A percentile compares a stretch with the other conserved stretches of the same genome.
Conservation (phyloP, 495 filamentous ascomycete genomes). For the Penicillium arizonense region DNA sequence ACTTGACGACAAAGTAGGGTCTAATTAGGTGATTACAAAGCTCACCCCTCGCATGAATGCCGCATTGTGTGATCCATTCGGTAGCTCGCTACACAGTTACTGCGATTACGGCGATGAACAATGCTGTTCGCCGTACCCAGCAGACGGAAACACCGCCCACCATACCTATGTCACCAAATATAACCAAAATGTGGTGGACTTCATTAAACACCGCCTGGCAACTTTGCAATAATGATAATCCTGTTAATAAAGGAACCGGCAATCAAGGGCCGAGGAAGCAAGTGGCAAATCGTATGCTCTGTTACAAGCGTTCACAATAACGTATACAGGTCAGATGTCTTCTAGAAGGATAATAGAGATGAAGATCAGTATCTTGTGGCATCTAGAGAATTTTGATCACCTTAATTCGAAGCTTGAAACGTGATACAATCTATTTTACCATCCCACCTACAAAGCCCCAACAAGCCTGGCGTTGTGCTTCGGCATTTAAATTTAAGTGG, state of each 20-base stretch:
- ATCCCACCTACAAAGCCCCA: too few species aligned
- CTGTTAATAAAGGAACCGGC: background rate
- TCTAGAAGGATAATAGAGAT: too few species aligned
- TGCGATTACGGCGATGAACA: constrained; percentile 22
- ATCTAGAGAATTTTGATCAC: too few species aligned
- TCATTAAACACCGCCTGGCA: constrained; percentile 12
- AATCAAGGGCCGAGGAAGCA: background rate
- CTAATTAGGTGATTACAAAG: constrained; percentile 8
- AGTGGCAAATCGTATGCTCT: too few species aligned
- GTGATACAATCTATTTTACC: too few species aligned
- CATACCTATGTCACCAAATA: constrained; percentile 20
- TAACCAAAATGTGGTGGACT: constrained; percentile 22
- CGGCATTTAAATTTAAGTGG: too few species aligned
- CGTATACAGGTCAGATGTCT: background rate
- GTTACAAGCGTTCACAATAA: background rate
- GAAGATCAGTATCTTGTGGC: too few species aligned
- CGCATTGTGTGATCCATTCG: constrained; percentile 17
- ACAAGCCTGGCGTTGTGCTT: too few species aligned
- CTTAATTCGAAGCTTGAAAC: too few species aligned
- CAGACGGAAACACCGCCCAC: constrained; percentile 16
- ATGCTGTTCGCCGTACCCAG: constrained; percentile 18
- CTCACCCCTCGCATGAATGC: constrained; percentile 25
- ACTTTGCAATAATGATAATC: background rate
- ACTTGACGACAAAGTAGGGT: background rate
- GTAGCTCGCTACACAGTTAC: constrained; percentile 18